Percentiles rank a stretch among this genome's conserved stretches.
Conservation (phyloP, 768 basidiomycete genomes). For the Mycena vitilis region DNA sequence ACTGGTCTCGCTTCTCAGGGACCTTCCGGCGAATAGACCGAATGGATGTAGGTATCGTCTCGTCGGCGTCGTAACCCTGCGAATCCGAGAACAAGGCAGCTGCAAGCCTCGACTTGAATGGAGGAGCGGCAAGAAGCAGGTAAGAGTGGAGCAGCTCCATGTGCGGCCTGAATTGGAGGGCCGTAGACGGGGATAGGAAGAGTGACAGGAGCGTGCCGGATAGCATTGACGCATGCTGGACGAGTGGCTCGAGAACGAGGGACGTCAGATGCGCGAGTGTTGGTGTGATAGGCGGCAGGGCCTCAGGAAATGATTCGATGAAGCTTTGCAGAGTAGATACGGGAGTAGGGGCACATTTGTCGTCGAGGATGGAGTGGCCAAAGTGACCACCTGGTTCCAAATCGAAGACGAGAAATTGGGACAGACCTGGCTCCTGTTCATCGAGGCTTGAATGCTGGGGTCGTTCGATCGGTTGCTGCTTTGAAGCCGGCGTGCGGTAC, state of each 20-base stretch:
- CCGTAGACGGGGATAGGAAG: slow-evolving; percentile 70
- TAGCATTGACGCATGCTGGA: slow-evolving; percentile 70
- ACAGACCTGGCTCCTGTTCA: slow-evolving; percentile 51
- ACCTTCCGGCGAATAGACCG: slow-evolving; percentile 40
- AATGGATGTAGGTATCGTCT: slow-evolving; percentile 29
- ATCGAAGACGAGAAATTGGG: slow-evolving; percentile 69
- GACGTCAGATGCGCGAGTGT: slow-evolving; percentile 70
- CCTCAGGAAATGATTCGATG: slow-evolving; percentile 66
- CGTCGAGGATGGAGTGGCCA: slow-evolving; percentile 41
- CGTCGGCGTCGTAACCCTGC: slow-evolving; percentile 58
- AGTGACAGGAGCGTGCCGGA: slow-evolving; percentile 75
- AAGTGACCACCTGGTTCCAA: slow-evolving; percentile 67
- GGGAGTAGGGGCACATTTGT: slow-evolving; percentile 42
- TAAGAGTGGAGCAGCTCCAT: slow-evolving; percentile 79
- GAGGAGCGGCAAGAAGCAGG: slow-evolving; percentile 75
- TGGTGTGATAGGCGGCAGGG: slow-evolving; percentile 72
- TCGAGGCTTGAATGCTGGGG: slow-evolving; percentile 18
- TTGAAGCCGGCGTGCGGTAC: slow-evolving; percentile 38
- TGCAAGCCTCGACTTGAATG: slow-evolving; percentile 78
- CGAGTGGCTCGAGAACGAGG: slow-evolving; percentile 71
- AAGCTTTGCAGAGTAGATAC: slow-evolving; percentile 56
- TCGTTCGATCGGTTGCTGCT: slow-evolving; percentile 10
- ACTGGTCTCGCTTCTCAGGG: slow-evolving; percentile 41
- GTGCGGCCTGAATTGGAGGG: slow-evolving; percentile 77
- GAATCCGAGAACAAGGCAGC: slow-evolving; percentile 84